A percentile compares a stretch with the other conserved stretches of the same genome.
phyloP scores from a whole-genome alignment of 2,329 filamentous ascomycete genomes.

The Verticillium klebahnii region DNA sequence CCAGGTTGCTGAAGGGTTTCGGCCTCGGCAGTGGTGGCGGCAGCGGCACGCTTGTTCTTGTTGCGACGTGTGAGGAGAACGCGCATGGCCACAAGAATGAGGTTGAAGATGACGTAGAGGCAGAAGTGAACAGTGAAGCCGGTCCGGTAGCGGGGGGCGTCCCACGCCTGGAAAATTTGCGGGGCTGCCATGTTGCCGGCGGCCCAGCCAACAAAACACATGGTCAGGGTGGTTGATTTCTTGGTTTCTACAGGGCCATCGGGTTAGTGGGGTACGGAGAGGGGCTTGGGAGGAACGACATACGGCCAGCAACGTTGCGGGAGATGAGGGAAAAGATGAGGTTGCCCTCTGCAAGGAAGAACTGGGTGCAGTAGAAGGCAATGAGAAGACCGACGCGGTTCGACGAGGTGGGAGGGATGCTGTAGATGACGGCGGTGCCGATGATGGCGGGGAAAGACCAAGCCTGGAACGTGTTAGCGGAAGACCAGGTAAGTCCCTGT shows the following conservation, averaged over 20 bases:
- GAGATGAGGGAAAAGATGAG: conserved; percentile 36
- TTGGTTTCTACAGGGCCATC: conserved; percentile 21
- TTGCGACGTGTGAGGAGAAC: conserved; percentile 20
- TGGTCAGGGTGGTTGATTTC: conserved; percentile 29
- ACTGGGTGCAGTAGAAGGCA: conserved; percentile 39
- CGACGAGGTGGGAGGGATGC: conserved; percentile 19
- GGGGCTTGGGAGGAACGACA: neutral
- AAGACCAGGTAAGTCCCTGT: neutral
- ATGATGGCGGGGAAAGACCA: conserved; percentile 21
- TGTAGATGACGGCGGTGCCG: conserved; percentile 35
- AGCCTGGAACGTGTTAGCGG: neutral
- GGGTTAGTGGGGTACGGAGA: neutral
- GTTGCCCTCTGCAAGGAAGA: conserved; percentile 36
- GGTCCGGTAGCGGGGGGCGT: conserved; percentile 28
- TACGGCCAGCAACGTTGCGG: conserved; percentile 32
- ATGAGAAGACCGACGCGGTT: conserved; percentile 31
- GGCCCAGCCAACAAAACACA: conserved; percentile 31
- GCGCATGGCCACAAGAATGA: conserved; percentile 18
- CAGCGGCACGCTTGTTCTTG: conserved; percentile 7
- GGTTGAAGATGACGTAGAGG: conserved; percentile 27
- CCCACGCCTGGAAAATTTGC: conserved; percentile 25
- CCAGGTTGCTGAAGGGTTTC: neutral
- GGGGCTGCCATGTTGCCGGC: conserved; percentile 32
- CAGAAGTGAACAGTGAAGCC: conserved; percentile 29
- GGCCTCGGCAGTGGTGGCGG: neutral